Conservation (phyloP, 768 basidiomycete species). For the Boletus coccyginus region DNA sequence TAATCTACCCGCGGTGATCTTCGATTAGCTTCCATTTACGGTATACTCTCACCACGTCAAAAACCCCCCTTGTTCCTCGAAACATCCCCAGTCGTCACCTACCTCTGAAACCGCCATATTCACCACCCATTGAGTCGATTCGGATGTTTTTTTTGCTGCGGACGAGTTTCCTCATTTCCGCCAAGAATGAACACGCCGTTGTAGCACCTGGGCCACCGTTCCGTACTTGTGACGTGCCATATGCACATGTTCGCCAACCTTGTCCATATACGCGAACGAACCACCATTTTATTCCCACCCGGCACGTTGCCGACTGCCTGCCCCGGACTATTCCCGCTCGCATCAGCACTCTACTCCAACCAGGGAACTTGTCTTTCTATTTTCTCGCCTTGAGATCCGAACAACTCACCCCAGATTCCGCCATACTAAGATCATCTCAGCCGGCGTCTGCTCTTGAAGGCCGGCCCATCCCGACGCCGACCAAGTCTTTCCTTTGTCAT, state of each 20-base stretch:
- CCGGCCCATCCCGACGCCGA: background rate
- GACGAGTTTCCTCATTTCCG: slow-evolving; percentile 16
- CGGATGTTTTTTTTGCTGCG: background rate
- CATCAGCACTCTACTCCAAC: slow-evolving; percentile 1
- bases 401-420: background rate
- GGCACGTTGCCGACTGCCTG: slow-evolving; percentile 6
- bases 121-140: background rate
- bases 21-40: slow-evolving; percentile 16
- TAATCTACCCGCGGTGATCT: slow-evolving; percentile 18
- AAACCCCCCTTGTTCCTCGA: slow-evolving; percentile 1
- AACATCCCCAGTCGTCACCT: slow-evolving; percentile 1
- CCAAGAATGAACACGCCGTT: slow-evolving; percentile 6
- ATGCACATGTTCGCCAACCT: slow-evolving; percentile 18
- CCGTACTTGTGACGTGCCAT: slow-evolving; percentile 9
- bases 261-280: slow-evolving; percentile 5
- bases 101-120: background rate
- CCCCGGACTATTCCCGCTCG: slow-evolving; percentile 17
- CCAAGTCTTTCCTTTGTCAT: background rate
- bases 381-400: slow-evolving; percentile 12
- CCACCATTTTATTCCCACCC: slow-evolving; percentile 11
- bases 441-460: background rate
- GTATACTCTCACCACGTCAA: slow-evolving; percentile 5
- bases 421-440: slow-evolving; percentile 10
- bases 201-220: slow-evolving; percentile 5
- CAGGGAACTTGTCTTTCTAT: slow-evolving; percentile 5